Base-by-base conservation (phyloP, 2,329 filamentous ascomycete genomes). In the Alternaria solani region DNA sequence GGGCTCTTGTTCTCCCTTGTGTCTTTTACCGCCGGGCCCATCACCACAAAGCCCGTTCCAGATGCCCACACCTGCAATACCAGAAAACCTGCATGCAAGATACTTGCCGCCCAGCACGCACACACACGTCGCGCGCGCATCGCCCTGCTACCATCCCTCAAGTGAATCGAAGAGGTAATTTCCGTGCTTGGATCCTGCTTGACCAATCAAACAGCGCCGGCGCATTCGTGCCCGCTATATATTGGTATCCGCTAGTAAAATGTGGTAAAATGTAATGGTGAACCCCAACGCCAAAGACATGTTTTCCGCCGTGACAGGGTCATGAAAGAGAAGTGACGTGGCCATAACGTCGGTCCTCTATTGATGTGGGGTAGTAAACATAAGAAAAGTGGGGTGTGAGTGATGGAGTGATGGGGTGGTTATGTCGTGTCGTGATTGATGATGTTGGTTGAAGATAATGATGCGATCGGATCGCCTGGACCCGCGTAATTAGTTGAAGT, bases 381-480 rank as follows among this genome's bases (percentile, higher is more conserved):
- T 63, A 75, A 63, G 64, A 64, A 71, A 64, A 72, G 63, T 62
- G 60, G 69, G 69, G 68, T 5, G 32, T 56, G 51, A 42, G 14
- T 11, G 38, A 3, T 52, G 57, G 59, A 49, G 57, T 56, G 51
- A 43, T 57, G 44, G 34, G 38, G 30, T 49, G 42, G 53, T 42
- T 43, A 55, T 30, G 28, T 59, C 49, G 43, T 28, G 46, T 52
- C 43, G 56, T 42, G 56, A 41, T 56, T 63, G 64, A 56, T 52
- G 41, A 55, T 43, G 53, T 51, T 57, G 62, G 63, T 44, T 34
- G 64, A 69, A 66, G 57, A 47, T 53, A 69, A 66, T 52, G 64
- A 51, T 74, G 71, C 68, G 69, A 70, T 70, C 66, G 71, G 75
- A 73, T 76, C 75, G 70, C 73, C 74, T 63, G 74, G 75, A 75